Conservation (phyloP, 192 early-diverging fungal species). For the Linderina pennispora region DNA sequence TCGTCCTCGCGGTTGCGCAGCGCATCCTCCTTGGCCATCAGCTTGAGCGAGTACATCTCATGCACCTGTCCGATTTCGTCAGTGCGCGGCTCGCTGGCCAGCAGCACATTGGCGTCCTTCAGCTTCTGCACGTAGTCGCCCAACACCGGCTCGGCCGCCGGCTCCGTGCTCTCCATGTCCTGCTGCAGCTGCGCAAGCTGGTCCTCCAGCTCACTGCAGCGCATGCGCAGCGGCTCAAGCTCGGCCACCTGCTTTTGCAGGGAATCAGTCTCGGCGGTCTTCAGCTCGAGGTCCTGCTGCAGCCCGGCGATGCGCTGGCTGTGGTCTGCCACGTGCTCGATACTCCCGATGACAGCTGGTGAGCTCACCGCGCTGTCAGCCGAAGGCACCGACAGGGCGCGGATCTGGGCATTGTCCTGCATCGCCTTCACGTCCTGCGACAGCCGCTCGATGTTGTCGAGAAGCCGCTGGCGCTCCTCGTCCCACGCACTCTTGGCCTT, state of each 20-base stretch:
- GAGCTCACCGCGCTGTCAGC: too few relatives aligned
- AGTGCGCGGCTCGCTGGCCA: background rate
- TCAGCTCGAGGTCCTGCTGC: slow-evolving; percentile 6
- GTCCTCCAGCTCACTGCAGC: slow-evolving; percentile 1
- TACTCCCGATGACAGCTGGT: slow-evolving; percentile 22
- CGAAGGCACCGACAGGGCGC: too few relatives aligned
- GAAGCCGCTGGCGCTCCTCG: slow-evolving; percentile 37
- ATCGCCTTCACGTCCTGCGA: slow-evolving; percentile 20
- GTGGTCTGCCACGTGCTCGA: slow-evolving; percentile 8
- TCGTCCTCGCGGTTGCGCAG: slow-evolving; percentile 43
- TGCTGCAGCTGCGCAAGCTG: background rate
- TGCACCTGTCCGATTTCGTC: slow-evolving; percentile 30
- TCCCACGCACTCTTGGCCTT: slow-evolving; percentile 18
- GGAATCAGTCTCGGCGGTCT: slow-evolving; percentile 1
- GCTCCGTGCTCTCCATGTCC: background rate
- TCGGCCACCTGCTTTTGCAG: slow-evolving; percentile 1
- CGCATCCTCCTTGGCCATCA: slow-evolving; percentile 39
- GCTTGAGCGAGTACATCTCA: slow-evolving; percentile 37
- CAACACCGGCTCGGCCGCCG: slow-evolving; percentile 3
- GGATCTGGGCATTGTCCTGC: too few relatives aligned
- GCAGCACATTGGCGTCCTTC: slow-evolving; percentile 6
- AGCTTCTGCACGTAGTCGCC: slow-evolving; percentile 18
- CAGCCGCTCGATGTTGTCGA: slow-evolving; percentile 42
- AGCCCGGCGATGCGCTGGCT: background rate
- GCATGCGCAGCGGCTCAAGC: slow-evolving; percentile 3